Base-by-base conservation (phyloP, 2,329 filamentous ascomycete species). In the Colletotrichum tabaci region DNA sequence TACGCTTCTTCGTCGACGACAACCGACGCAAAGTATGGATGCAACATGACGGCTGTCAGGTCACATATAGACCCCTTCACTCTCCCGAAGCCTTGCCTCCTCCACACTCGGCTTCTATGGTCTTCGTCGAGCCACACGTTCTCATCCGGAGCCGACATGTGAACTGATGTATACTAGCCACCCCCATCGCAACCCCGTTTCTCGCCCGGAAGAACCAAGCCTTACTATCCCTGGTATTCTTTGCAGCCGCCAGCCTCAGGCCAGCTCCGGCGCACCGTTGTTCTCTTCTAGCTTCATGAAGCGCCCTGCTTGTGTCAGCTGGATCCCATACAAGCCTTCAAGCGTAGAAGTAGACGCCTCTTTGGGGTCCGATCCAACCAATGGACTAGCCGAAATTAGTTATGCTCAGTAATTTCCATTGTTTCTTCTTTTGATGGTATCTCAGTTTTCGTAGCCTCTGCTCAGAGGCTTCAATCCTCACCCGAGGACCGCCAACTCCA, bases 391-490 rank as follows among this genome's bases (percentile, higher is more conserved):
- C 40, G 23, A 21, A 5, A 40, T 42, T 10, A n/a, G 18, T 21
- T 21, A 50, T 46, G 40, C 57, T 60, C 26, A 50, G 52, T 18
- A 52, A 58, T 72, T 60, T 64, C 53, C 69, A 68, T 72, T 72
- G 57, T 72, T 38, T 38, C 66, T 69, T 56, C 65, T 52, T 61
- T 67, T 64, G 50, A 71, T 71, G 69, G 69, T 72, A 72, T 72
- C 69, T 69, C 49, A 64, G n/a, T 72, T 70, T 47, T 70, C 60
- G 60, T 72, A 55, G 53, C 66, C 52, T 69, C 65, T 44, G 30
- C 47, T 42, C 30, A 50, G 67, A 66, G 60, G 38, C 65, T 55
- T 56, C 50, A 50, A 35, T 26, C 30, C 65, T 50, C 46, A 26
- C 15, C 12, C 49, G 47, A 50, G 49, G 67, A 50, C 67, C 44